Evolutionary conservation across 345 rosid genomes (phyloP).

Genomic region (Trapa incisa): DNA sequence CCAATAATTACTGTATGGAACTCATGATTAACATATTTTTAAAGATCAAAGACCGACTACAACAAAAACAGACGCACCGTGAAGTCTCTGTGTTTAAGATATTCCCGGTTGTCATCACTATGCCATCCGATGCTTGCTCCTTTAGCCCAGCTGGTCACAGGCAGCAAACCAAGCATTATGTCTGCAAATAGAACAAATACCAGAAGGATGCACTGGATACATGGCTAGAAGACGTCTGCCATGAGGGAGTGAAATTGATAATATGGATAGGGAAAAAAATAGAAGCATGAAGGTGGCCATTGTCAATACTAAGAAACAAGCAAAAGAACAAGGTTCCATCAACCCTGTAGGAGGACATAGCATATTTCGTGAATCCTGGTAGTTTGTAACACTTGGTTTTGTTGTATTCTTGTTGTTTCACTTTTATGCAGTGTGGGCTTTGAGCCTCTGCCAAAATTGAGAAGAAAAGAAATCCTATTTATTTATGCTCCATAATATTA

Average conservation of each 20-base stretch:
- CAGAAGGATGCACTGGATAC: background rate
- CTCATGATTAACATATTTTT: background rate
- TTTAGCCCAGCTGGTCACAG: slow-evolving; percentile 54
- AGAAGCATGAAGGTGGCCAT: background rate
- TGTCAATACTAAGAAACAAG: background rate
- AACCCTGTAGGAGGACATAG: no score
- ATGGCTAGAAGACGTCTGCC: background rate
- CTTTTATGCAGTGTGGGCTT: background rate
- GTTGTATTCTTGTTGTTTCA: background rate
- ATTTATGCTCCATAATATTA: no score
- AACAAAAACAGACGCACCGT: slow-evolving; percentile 26
- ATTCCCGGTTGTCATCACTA: slow-evolving; percentile 76
- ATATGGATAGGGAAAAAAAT: background rate
- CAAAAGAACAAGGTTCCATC: background rate
- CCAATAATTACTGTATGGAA: background rate
- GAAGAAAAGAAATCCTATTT: background rate
- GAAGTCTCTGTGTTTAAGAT: slow-evolving; percentile 73
- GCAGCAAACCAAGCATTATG: background rate
- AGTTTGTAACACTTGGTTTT: background rate
- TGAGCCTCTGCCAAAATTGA: background rate
- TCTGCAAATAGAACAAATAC: background rate
- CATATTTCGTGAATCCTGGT: background rate
- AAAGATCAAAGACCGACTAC: background rate
- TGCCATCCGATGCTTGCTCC: slow-evolving; percentile 98
- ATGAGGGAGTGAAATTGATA: background rate